Percentiles rank a stretch among this genome's conserved stretches.
These are phyloP conservation scores for Saraca asoca DNA, from an alignment of 331 rosid genomes.

Conservation along the genomic window DNA sequence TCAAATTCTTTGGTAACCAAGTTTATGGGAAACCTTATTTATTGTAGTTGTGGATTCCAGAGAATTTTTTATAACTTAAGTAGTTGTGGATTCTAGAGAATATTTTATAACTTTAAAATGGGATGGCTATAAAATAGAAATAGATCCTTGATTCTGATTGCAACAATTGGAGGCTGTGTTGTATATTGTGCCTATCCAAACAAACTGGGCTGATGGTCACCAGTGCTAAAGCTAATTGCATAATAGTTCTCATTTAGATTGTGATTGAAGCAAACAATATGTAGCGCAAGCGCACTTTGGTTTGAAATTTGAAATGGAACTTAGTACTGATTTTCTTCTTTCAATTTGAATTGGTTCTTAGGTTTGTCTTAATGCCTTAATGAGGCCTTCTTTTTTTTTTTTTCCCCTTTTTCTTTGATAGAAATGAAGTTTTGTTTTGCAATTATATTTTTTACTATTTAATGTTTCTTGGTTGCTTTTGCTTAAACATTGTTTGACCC, in stretches of 20 bases:
- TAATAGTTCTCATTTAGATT: not conserved
- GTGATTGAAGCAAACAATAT: slow-evolving; percentile 9
- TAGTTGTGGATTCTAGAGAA: no score
- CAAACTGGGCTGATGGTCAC: not conserved
- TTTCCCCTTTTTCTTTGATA: no score
- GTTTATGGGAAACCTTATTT: no score
- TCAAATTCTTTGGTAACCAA: slow-evolving; percentile 14
- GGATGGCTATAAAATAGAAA: no score
- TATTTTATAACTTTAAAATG: no score
- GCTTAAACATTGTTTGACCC: slow-evolving; percentile 32
- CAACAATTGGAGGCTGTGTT: not conserved
- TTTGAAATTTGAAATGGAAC: slow-evolving; percentile 2
- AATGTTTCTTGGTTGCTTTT: slow-evolving; percentile 19
- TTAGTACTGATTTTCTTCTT: slow-evolving; percentile 1
- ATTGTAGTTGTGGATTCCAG: no score
- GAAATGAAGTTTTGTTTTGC: slow-evolving; percentile 8
- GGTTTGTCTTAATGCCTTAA: slow-evolving; percentile 19
- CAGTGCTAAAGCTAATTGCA: not conserved
- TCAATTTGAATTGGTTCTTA: slow-evolving; percentile 14
- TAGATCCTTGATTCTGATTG: not conserved
- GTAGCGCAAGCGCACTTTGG: not conserved
- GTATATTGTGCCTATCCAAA: not conserved
- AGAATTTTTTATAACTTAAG: no score
- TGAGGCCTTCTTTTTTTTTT: no score
- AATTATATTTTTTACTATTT: not conserved